phyloP scores from a whole-genome alignment of 306 rosid species.

The Citrullus amarus region DNA sequence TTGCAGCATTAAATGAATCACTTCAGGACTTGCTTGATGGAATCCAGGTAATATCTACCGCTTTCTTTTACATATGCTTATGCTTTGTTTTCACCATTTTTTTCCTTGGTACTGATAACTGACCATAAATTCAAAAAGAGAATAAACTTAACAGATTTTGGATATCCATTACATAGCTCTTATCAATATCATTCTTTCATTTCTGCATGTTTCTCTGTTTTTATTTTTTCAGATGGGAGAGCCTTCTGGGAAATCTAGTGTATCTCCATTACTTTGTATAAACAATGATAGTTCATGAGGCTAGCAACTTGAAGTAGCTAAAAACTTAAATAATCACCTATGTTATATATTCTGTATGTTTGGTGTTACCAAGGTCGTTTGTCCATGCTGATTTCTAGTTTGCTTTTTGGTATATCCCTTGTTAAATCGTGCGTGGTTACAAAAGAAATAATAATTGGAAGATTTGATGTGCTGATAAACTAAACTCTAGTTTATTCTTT shows the following conservation, averaged over 20 bases:
- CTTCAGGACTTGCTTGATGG: conserved; percentile 96
- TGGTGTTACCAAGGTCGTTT: background rate
- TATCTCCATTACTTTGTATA: background rate
- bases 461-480: background rate
- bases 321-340: background rate
- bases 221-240: background rate
- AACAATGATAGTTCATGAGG: background rate
- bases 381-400: background rate
- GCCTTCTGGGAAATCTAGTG: background rate
- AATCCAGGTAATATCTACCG: conserved; percentile 53
- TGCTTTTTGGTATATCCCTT: background rate
- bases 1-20: conserved; percentile 67
- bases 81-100: background rate
- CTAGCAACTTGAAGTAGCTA: background rate
- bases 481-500: background rate
- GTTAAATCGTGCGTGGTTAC: background rate
- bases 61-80: conserved; percentile 2
- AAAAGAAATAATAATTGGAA: background rate
- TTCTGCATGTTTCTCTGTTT: background rate
- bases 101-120: background rate
- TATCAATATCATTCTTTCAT: background rate
- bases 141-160: background rate
- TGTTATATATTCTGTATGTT: background rate
- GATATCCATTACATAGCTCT: background rate
- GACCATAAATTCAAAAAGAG: background rate